These are phyloP conservation scores for Phascolomyces articulosus DNA, from an alignment of 371 early-diverging fungal species.

Conservation along the genomic window DNA sequence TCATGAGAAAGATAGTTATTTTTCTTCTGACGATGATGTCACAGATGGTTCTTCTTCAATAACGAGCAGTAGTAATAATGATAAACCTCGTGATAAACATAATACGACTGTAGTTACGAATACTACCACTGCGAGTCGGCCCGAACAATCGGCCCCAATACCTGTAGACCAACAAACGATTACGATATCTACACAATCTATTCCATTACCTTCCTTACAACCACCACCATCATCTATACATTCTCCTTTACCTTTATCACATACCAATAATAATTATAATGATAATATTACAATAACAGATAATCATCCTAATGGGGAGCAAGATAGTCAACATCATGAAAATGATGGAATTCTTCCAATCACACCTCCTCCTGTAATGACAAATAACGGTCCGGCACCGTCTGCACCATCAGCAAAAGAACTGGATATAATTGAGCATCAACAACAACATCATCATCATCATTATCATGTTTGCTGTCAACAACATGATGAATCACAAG, in stretches of 20 bases:
- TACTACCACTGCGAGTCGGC: background rate
- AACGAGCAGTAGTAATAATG: background rate
- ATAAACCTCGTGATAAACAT: slow-evolving; percentile 1
- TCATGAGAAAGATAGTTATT: background rate
- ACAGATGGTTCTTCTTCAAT: background rate
- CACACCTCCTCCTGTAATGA: background rate
- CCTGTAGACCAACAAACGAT: background rate
- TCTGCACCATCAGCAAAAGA: slow-evolving; percentile 12
- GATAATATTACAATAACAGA: background rate
- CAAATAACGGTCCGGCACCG: slow-evolving; percentile 1
- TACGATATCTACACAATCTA: background rate
- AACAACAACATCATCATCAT: background rate
- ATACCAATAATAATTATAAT: background rate
- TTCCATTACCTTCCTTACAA: background rate
- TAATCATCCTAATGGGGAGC: too few species aligned
- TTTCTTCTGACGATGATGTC: background rate
- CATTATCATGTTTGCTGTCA: too few species aligned
- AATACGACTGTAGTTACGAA: too few species aligned
- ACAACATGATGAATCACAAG: too few species aligned
- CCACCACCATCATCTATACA: too few species aligned
- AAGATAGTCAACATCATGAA: too few species aligned
- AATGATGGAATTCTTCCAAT: too few species aligned
- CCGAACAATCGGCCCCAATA: background rate
- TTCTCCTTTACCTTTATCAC: too few species aligned
- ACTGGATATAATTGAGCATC: background rate